These are phyloP conservation scores for Juglanconis juglandina DNA, from an alignment of 2,329 filamentous ascomycete species.

Conservation along the genomic window DNA sequence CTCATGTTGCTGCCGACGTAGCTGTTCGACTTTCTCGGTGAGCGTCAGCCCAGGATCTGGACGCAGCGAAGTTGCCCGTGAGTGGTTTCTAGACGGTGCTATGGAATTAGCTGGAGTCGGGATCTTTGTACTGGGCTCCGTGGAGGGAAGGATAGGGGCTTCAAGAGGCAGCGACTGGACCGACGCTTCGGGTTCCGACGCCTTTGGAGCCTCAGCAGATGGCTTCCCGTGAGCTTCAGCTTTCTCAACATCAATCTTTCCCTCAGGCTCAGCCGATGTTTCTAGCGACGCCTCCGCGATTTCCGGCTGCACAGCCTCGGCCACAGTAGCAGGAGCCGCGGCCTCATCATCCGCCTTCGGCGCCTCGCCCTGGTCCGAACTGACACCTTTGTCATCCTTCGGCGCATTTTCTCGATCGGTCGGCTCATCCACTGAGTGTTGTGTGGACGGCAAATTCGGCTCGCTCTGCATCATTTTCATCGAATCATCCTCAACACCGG, in stretches of 20 bases:
- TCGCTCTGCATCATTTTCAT: constrained; percentile 15
- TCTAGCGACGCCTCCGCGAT: constrained; percentile 1
- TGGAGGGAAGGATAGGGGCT: not conserved
- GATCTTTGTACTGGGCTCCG: not conserved
- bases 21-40: constrained; percentile 47
- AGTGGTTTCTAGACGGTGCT: constrained; percentile 15
- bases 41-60: constrained; percentile 27
- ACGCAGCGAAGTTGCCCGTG: constrained; percentile 10
- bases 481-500: constrained; percentile 9
- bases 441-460: constrained; percentile 11
- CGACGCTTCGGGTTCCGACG: not conserved
- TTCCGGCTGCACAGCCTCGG: not conserved
- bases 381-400: not conserved
- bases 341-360: not conserved
- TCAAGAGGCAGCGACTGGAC: not conserved
- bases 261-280: not conserved
- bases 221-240: not conserved
- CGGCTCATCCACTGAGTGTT: constrained; percentile 19
- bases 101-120: constrained; percentile 10
- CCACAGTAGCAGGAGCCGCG: not conserved
- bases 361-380: not conserved
- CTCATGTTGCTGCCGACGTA: constrained; percentile 47
- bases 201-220: not conserved
- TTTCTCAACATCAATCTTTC: not conserved
- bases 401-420: constrained; percentile 6